Conservation (phyloP, 176 grass and related monocot genomes). For the Triticum dicoccoides region DNA sequence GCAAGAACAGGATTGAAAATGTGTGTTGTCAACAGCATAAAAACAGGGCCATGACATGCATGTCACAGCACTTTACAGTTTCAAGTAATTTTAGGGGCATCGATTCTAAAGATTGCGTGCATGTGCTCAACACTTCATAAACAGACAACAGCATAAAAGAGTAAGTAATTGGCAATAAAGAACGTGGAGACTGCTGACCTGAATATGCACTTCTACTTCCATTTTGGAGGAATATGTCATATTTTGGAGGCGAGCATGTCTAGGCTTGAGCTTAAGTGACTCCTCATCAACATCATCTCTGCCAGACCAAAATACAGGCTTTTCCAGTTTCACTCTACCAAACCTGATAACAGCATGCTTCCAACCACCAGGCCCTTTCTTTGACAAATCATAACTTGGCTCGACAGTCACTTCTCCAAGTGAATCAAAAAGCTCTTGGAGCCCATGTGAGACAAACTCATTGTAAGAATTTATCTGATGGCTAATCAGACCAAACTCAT, state of each 20-base stretch:
- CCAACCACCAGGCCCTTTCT: constrained; percentile 70
- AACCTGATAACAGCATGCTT: constrained; percentile 71
- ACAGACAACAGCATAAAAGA: constrained; percentile 15
- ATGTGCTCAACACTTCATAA: neutral
- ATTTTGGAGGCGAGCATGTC: constrained; percentile 83
- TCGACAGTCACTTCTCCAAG: constrained; percentile 74
- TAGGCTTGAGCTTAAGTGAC: constrained; percentile 52
- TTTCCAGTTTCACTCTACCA: constrained; percentile 60
- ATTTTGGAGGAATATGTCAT: constrained; percentile 87
- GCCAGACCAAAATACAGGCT: constrained; percentile 62
- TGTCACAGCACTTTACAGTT: constrained; percentile 10
- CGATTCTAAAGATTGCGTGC: neutral
- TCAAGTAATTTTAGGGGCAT: neutral
- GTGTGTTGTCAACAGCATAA: neutral
- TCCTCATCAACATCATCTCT: constrained; percentile 44
- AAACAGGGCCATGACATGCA: neutral
- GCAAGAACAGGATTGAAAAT: neutral
- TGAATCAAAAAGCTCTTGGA: constrained; percentile 83
- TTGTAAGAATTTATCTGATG: constrained; percentile 94
- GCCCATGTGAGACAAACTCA: constrained; percentile 65
- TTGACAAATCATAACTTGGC: constrained; percentile 81
- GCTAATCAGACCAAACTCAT: constrained; percentile 72
- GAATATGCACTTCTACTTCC: constrained; percentile 62
- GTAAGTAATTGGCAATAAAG: neutral
- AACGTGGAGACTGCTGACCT: constrained; percentile 38